Conservation (phyloP, 768 basidiomycete species). For the Mycena metata region DNA sequence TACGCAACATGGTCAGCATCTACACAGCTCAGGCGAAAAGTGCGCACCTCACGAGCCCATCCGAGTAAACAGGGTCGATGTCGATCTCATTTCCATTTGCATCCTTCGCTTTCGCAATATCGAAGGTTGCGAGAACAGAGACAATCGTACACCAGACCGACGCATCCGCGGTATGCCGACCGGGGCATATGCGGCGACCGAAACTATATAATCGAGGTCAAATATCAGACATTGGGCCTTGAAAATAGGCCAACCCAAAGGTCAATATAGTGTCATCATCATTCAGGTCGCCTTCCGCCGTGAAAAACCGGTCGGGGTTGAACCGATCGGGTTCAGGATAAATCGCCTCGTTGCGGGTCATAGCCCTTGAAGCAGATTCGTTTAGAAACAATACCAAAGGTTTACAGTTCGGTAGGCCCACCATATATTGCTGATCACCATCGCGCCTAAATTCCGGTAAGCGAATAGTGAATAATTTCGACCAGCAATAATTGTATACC, state of each 20-base stretch:
- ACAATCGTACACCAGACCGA: slow-evolving; percentile 20
- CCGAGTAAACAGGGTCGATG: too few species aligned
- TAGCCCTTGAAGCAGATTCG: slow-evolving; percentile 23
- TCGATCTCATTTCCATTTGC: too few species aligned
- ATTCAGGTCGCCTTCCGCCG: slow-evolving; percentile 22
- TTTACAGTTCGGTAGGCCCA: slow-evolving; percentile 17
- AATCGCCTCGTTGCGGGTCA: slow-evolving; percentile 46
- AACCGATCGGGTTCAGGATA: slow-evolving; percentile 47
- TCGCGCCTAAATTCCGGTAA: slow-evolving; percentile 18
- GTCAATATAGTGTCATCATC: slow-evolving; percentile 23
- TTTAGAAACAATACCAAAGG: background rate
- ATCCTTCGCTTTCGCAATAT: too few species aligned
- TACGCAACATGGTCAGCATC: too few species aligned
- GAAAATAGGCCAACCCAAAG: slow-evolving; percentile 17
- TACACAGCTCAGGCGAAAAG: too few species aligned
- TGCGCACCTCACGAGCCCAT: too few species aligned
- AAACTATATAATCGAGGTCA: slow-evolving; percentile 8
- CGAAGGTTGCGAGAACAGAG: too few species aligned
- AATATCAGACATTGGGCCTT: background rate
- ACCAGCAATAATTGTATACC: slow-evolving; percentile 28
- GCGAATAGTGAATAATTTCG: background rate
- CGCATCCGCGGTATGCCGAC: slow-evolving; percentile 18
- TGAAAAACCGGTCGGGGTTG: slow-evolving; percentile 47
- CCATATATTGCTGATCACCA: slow-evolving; percentile 55
- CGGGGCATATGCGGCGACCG: slow-evolving; percentile 28